Conservation (phyloP, 2,329 filamentous ascomycete genomes). For the Davidsoniella neocaledoniae region DNA sequence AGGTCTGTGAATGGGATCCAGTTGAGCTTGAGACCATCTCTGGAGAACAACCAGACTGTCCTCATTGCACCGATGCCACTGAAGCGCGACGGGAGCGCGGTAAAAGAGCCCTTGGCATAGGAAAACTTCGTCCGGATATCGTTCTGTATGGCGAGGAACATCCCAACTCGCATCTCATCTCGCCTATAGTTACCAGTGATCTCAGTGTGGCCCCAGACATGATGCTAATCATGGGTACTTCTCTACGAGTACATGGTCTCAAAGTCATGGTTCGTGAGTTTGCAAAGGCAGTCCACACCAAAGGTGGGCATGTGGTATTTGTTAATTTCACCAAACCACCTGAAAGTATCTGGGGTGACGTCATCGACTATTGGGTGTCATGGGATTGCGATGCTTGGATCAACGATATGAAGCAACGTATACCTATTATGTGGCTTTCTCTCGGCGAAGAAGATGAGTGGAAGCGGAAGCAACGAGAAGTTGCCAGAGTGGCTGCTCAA, state of each 20-base stretch:
- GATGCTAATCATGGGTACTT: slow-evolving; percentile 54
- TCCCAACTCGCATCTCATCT: slow-evolving; percentile 50
- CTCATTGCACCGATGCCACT: slow-evolving; percentile 45
- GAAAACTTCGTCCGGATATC: slow-evolving; percentile 53
- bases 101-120: slow-evolving; percentile 49
- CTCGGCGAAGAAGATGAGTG: slow-evolving; percentile 28
- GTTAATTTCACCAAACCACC: slow-evolving; percentile 57
- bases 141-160: slow-evolving; percentile 62
- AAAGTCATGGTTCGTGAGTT: slow-evolving; percentile 57
- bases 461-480: slow-evolving; percentile 25
- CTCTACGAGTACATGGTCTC: slow-evolving; percentile 52
- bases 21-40: slow-evolving; percentile 39
- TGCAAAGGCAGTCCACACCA: slow-evolving; percentile 51
- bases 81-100: slow-evolving; percentile 46
- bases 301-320: slow-evolving; percentile 52
- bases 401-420: slow-evolving; percentile 39
- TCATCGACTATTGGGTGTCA: slow-evolving; percentile 58
- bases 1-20: slow-evolving; percentile 43
- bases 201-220: slow-evolving; percentile 47
- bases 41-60: slow-evolving; percentile 50
- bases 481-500: slow-evolving; percentile 7
- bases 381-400: slow-evolving; percentile 67
- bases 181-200: slow-evolving; percentile 51
- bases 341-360: slow-evolving; percentile 54
- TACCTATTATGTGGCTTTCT: slow-evolving; percentile 43